Evolutionary conservation across 257 asterid species (phyloP).

Genomic region (Solanum rostratum): DNA sequence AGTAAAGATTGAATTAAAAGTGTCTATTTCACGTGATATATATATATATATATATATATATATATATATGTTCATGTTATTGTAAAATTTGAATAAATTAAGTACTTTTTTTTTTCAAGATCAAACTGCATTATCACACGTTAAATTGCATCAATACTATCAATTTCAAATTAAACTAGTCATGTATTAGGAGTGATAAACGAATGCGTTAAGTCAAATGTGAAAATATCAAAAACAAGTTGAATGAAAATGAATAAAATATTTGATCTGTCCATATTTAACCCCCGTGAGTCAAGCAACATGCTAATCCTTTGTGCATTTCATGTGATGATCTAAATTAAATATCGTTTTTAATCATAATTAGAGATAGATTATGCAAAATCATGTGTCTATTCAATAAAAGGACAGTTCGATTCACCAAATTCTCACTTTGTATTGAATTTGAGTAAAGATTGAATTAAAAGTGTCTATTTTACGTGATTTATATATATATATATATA

Average conservation of each 20-base stretch:
- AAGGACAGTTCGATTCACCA: neutral
- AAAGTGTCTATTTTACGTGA: neutral
- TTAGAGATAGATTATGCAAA: neutral
- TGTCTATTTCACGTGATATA: too few relatives aligned
- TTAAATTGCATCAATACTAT: neutral
- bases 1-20: too few relatives aligned
- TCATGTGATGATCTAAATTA: neutral
- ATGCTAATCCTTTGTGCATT: neutral
- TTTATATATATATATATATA: too few relatives aligned
- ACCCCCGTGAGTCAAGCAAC: neutral
- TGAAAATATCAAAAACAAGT: neutral
- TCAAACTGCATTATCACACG: neutral
- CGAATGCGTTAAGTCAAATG: neutral
- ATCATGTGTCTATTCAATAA: neutral
- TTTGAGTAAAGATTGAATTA: neutral
- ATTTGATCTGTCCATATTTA: neutral
- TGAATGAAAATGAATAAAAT: neutral
- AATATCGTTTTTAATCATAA: neutral
- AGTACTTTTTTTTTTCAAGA: too few relatives aligned
- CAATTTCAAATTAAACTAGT: neutral
- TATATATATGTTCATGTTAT: too few relatives aligned
- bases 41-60: too few relatives aligned
- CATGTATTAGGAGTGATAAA: neutral
- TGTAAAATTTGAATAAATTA: too few relatives aligned
- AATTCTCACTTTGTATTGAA: neutral